phyloP scores from a whole-genome alignment of 352 stramenopile species.

The Ochromonadaceae sp. region DNA sequence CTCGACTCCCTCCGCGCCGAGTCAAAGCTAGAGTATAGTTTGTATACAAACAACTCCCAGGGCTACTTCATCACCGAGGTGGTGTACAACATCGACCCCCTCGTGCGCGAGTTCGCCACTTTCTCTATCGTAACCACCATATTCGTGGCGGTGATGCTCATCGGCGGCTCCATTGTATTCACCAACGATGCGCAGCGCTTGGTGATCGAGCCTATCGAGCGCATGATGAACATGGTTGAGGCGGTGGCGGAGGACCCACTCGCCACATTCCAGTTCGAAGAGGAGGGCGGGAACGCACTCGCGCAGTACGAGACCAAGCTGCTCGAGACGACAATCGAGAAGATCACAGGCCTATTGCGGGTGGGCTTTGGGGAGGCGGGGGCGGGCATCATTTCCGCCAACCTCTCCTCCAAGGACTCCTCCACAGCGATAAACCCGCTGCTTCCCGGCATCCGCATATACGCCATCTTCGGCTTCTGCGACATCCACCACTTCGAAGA shows the following conservation, averaged over 20 bases:
- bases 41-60: too few species aligned
- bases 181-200: conserved; percentile 62
- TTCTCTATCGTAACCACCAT: conserved; percentile 64
- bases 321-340: conserved; percentile 73
- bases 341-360: conserved; percentile 63
- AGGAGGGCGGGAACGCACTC: conserved; percentile 25
- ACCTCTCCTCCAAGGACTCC: conserved; percentile 59
- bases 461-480: conserved; percentile 87
- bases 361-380: conserved; percentile 91
- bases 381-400: conserved; percentile 93
- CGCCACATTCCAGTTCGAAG: conserved; percentile 24
- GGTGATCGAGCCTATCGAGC: conserved; percentile 70
- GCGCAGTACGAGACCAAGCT: conserved; percentile 82
- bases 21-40: neutral
- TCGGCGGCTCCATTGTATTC: conserved; percentile 58
- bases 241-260: conserved; percentile 50
- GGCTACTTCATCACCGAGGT: conserved; percentile 44
- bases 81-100: conserved; percentile 46
- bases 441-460: conserved; percentile 87
- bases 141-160: conserved; percentile 67
- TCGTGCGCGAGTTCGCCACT: conserved; percentile 32
- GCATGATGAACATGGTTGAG: conserved; percentile 70
- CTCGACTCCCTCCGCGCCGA: neutral
- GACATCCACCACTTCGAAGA: conserved; percentile 90
- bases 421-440: conserved; percentile 83